Evolutionary conservation across 257 asterid species (phyloP).

Genomic region (Apocynum venetum): DNA sequence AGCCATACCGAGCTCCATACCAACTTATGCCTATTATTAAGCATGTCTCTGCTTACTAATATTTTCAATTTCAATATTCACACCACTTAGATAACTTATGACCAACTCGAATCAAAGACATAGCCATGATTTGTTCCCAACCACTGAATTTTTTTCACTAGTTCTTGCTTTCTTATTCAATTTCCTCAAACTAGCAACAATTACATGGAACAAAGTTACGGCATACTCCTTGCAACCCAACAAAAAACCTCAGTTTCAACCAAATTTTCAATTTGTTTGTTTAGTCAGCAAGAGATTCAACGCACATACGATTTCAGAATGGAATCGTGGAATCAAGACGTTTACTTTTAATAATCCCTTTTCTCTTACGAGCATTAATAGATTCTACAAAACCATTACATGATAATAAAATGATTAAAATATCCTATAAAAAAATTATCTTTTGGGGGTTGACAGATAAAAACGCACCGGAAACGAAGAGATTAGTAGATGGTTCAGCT

Average conservation of each 20-base stretch:
- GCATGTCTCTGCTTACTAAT: not conserved
- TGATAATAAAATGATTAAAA: not conserved
- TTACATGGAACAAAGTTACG: not conserved
- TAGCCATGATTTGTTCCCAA: not conserved
- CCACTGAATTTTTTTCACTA: not conserved
- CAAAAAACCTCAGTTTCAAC: not conserved
- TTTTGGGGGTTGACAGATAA: not conserved
- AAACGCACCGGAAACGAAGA: conserved; percentile 66
- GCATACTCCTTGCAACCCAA: not conserved
- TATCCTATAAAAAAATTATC: not conserved
- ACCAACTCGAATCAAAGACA: not conserved
- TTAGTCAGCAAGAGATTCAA: not conserved
- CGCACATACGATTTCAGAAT: not conserved
- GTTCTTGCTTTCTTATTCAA: not conserved
- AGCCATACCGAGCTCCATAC: not conserved
- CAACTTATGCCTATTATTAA: not conserved
- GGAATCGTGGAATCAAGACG: not conserved
- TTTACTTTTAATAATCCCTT: not conserved
- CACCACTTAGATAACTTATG: not conserved
- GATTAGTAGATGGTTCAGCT: conserved; percentile 78
- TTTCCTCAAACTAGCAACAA: not conserved
- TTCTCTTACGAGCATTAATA: not conserved
- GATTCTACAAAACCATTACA: not conserved
- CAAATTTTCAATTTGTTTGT: not conserved
- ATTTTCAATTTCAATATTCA: not conserved